Evolutionary conservation across 345 rosid species (phyloP).

Genomic region (Hypericum androsaemum): DNA sequence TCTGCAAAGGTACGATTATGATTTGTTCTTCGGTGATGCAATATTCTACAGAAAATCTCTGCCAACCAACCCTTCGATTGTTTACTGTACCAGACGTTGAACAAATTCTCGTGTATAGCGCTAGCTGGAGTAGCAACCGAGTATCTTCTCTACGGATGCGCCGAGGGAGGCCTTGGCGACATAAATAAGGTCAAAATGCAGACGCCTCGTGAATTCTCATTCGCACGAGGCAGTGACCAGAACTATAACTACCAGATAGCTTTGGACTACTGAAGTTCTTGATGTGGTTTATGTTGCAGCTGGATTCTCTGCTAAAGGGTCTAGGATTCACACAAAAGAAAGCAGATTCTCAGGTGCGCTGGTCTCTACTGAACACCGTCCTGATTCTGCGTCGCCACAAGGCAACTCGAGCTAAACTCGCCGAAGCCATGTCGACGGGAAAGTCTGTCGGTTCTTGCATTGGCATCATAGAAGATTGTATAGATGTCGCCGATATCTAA

Average conservation of each 20-base stretch:
- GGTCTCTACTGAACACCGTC: slow-evolving; percentile 75
- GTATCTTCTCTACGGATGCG: slow-evolving; percentile 60
- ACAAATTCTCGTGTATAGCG: slow-evolving; percentile 86
- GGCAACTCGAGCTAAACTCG: slow-evolving; percentile 52
- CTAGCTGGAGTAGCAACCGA: slow-evolving; percentile 81
- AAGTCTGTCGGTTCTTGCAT: slow-evolving; percentile 66
- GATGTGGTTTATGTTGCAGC: slow-evolving; percentile 22
- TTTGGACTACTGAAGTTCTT: not conserved
- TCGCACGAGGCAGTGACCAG: too few species aligned
- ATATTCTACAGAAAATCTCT: not conserved
- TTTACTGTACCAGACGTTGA: slow-evolving; percentile 40
- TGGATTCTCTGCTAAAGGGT: slow-evolving; percentile 57
- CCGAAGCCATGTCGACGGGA: slow-evolving; percentile 59
- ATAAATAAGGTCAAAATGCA: slow-evolving; percentile 55
- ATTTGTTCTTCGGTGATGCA: not conserved
- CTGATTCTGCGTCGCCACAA: slow-evolving; percentile 65
- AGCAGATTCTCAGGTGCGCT: slow-evolving; percentile 77
- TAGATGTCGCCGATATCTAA: slow-evolving; percentile 42
- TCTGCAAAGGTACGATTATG: slow-evolving; percentile 51
- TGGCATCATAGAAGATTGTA: slow-evolving; percentile 42
- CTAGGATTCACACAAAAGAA: slow-evolving; percentile 86
- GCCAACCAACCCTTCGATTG: too few species aligned
- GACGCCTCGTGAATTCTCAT: too few species aligned
- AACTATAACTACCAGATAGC: not conserved
- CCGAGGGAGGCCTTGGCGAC: slow-evolving; percentile 87